These are phyloP conservation scores for Inga leiocalycina DNA, from an alignment of 306 rosid species.

Conservation along the genomic window DNA sequence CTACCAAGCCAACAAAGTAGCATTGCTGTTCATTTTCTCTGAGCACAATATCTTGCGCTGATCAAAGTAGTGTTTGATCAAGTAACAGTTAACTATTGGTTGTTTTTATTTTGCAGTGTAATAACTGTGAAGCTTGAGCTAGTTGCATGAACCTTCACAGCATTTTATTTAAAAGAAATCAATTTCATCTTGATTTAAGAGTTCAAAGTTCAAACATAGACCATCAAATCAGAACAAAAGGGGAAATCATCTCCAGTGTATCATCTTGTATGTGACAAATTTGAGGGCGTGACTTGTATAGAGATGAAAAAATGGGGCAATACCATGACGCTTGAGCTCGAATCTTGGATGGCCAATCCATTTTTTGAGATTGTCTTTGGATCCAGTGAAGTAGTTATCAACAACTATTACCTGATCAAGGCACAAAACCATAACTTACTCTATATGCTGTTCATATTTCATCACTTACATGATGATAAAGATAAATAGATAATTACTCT, in stretches of 20 bases:
- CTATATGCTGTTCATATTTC: neutral
- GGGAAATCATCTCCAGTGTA: neutral
- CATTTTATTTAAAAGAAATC: constrained; percentile 12
- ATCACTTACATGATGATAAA: constrained; percentile 13
- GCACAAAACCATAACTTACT: constrained; percentile 16
- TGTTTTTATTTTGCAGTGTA: constrained; percentile 11
- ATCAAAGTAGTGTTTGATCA: constrained; percentile 18
- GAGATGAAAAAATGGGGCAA: constrained; percentile 19
- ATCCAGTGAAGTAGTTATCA: constrained; percentile 95
- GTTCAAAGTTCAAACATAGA: constrained; percentile 28
- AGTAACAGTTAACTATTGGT: constrained; percentile 19
- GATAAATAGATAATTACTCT: neutral
- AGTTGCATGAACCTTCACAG: constrained; percentile 1
- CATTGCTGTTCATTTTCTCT: constrained; percentile 5
- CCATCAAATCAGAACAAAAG: neutral
- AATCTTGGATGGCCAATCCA: constrained; percentile 99
- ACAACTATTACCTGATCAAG: constrained; percentile 78
- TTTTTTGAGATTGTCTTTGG: constrained; percentile 84
- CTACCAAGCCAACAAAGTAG: constrained; percentile 18
- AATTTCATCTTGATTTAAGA: constrained; percentile 10
- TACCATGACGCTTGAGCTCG: constrained; percentile 98
- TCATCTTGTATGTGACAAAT: neutral
- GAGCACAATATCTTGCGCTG: constrained; percentile 8
- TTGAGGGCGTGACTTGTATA: constrained; percentile 18
- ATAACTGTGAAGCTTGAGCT: constrained; percentile 19